Evolutionary conservation across 2,329 filamentous ascomycete genomes (phyloP), one percentile per base, ranked within the genome.

Genomic region (Colletotrichum simmondsii): DNA sequence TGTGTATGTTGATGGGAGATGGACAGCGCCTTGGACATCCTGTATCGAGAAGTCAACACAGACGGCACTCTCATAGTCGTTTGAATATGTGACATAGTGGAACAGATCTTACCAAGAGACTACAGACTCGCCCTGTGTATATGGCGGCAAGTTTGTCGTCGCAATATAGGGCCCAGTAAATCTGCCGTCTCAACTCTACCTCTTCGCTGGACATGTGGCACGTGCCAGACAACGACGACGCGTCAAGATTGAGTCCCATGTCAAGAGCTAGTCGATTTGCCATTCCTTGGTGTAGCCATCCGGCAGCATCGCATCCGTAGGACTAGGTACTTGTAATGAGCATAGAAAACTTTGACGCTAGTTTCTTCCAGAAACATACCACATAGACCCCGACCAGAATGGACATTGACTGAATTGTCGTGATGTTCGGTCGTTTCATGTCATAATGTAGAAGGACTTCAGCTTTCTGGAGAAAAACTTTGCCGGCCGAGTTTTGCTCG

Each of bases 251-350:
- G 0, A 83, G 73, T 1, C 82, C 82, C 80, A 83, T 82, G 35
- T 84, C 82, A 0, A 83, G 76, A 11, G 78, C 78, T 14, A 84
- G 67, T 3, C 81, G 77, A 60, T 75, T 79, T 1, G 82, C 82
- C 79, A 83, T 82, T 1, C 81, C 81, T n/a, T 82, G 79, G 54
- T 82, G 78, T 10, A 83, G 77, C 81, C 81, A 83, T 2, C 81
- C 79, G 1, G 80, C 78, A 3, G 81, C 80, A 72, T 83, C 81
- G 5, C 77, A 77, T 3, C 81, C 81, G 12, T 78, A 78, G 6
- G 80, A 78, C 81, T 83, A n/a, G n/a, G n/a, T n/a, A 19, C 5
- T 12, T 2, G 2, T 10, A 6, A 24, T 76, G 24, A 60, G 58
- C n/a, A 16, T 32, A 16, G 19, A 2, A 35, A 26, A 16, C 1